phyloP scores from a whole-genome alignment of 1,139 yeast species.

The Taphrina flavorubra region DNA sequence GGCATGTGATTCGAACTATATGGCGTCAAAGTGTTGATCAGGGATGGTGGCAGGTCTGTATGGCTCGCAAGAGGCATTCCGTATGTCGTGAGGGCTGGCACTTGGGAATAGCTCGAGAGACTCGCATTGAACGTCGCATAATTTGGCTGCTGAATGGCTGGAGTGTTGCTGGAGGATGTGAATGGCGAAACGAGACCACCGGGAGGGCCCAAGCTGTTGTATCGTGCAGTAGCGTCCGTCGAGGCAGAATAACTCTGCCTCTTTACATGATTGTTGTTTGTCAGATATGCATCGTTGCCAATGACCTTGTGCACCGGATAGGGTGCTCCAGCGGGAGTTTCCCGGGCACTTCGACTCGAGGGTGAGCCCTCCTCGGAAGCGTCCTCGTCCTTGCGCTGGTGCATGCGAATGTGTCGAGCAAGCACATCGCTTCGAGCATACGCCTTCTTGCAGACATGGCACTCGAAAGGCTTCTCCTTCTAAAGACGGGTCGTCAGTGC shows the following conservation, averaged over 20 bases:
- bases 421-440: conserved; percentile 40
- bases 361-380: conserved; percentile 5
- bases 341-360: conserved; percentile 4
- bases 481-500: not conserved
- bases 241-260: not conserved
- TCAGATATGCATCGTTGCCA: not conserved
- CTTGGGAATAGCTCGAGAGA: not conserved
- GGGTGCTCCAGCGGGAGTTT: conserved; percentile 7
- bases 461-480: conserved; percentile 38
- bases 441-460: conserved; percentile 35
- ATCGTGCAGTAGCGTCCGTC: not conserved
- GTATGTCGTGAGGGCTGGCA: conserved; percentile 10
- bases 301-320: not conserved
- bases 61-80: not conserved
- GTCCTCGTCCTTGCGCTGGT: conserved; percentile 23
- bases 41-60: not conserved
- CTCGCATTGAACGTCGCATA: not conserved
- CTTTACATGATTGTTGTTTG: conserved; percentile 5
- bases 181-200: conserved; percentile 3
- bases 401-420: conserved; percentile 38
- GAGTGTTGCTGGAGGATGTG: not conserved
- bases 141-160: not conserved
- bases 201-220: not conserved
- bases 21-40: not conserved
- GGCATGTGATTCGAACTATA: not conserved